A percentile compares a stretch with the other conserved stretches of the same genome.
Conservation (phyloP, 805 yeast genomes). For the Clavispora phyllophila region DNA sequence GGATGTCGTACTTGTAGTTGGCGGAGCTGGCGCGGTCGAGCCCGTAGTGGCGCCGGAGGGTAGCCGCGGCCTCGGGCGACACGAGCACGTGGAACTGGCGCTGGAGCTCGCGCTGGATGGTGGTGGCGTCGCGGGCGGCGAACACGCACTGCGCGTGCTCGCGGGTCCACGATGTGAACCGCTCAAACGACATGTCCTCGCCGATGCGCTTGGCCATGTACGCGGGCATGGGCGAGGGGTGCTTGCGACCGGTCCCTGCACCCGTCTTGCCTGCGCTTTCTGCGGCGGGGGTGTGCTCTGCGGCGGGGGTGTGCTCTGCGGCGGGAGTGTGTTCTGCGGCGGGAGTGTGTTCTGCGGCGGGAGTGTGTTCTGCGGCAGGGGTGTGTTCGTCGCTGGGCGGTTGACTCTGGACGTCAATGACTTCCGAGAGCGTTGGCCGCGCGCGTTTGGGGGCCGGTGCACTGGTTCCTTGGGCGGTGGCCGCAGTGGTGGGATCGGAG, state of each 20-base stretch:
- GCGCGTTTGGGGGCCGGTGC: no score
- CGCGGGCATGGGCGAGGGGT: not conserved
- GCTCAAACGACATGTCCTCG: slow-evolving; percentile 1
- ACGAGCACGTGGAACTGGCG: slow-evolving; percentile 5
- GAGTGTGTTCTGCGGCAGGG: no score
- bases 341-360: no score
- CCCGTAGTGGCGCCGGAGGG: slow-evolving; percentile 15
- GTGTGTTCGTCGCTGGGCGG: no score
- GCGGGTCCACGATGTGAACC: slow-evolving; percentile 11
- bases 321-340: no score
- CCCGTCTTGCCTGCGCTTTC: no score
- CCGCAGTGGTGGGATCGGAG: no score
- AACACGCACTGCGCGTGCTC: slow-evolving; percentile 10
- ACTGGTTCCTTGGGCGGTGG: no score
- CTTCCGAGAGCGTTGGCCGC: no score
- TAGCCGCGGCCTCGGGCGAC: slow-evolving; percentile 9
- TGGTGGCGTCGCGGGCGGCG: slow-evolving; percentile 7
- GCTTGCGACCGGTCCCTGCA: not conserved
- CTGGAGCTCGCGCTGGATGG: slow-evolving; percentile 7
- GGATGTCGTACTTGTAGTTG: slow-evolving; percentile 9
- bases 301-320: no score
- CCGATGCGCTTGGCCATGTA: slow-evolving; percentile 1
- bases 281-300: no score
- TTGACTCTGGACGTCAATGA: no score
- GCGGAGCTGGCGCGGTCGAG: slow-evolving; percentile 3